Evolutionary conservation across 1,284 basidiomycete genomes (phyloP).

Genomic region (Naganishia sp.): DNA sequence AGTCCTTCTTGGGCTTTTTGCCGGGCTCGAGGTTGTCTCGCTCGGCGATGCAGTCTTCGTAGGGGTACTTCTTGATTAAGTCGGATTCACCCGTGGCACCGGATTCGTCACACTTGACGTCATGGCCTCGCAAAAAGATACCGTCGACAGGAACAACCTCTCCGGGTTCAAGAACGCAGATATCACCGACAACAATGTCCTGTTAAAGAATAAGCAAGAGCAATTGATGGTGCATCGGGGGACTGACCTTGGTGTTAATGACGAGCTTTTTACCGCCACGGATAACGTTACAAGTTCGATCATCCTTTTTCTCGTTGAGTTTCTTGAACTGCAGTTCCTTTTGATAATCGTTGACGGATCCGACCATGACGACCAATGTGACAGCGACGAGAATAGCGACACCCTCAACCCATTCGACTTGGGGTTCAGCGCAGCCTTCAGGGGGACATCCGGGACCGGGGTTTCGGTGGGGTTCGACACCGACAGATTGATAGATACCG

Average conservation of each 20-base stretch:
- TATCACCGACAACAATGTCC: constrained; percentile 91
- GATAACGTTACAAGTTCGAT: constrained; percentile 88
- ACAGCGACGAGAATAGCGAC: constrained; percentile 95
- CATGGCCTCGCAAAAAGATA: constrained; percentile 87
- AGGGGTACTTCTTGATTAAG: constrained; percentile 84
- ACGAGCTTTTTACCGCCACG: constrained; percentile 77
- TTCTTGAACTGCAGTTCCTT: constrained; percentile 94
- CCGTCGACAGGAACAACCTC: constrained; percentile 96
- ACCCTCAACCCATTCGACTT: constrained; percentile 93
- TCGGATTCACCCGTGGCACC: constrained; percentile 96
- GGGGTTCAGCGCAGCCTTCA: constrained; percentile 58
- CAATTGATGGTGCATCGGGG: background rate
- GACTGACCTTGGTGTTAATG: constrained; percentile 71
- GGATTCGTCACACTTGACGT: constrained; percentile 94
- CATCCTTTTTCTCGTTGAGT: constrained; percentile 94
- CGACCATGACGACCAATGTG: constrained; percentile 62
- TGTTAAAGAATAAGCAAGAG: constrained; percentile 46
- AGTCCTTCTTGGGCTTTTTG: constrained; percentile 70
- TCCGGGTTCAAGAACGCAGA: constrained; percentile 88
- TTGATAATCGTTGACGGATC: constrained; percentile 68
- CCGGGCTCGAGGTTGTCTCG: constrained; percentile 49
- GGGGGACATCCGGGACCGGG: constrained; percentile 37
- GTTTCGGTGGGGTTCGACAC: constrained; percentile 62
- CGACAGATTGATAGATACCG: constrained; percentile 91
- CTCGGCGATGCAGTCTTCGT: constrained; percentile 69